Evolutionary conservation across 2,329 filamentous ascomycete species (phyloP).

Genomic region (Grosmannia clavigera): DNA sequence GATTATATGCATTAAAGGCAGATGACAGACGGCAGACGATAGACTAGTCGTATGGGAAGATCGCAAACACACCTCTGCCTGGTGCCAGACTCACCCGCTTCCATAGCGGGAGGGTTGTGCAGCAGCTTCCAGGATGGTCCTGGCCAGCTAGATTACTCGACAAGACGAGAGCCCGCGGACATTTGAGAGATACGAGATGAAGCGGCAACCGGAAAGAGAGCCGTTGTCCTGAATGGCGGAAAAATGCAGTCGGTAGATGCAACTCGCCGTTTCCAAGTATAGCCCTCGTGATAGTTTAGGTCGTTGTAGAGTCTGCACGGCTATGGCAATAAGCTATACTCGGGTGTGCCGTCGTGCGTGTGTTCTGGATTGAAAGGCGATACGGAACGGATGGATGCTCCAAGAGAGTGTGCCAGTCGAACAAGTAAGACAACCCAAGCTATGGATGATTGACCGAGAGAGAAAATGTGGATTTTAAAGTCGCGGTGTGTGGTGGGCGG

Average conservation of each 20-base stretch:
- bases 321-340: background rate
- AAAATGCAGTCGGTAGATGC: background rate
- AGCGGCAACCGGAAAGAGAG: background rate
- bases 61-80: constrained; percentile 24
- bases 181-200: background rate
- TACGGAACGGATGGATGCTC: background rate
- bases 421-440: background rate
- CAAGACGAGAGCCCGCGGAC: background rate
- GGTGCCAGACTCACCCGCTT: constrained; percentile 24
- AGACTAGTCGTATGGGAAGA: background rate
- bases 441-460: background rate
- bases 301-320: background rate
- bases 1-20: background rate
- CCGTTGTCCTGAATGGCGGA: background rate
- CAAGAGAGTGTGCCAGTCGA: background rate
- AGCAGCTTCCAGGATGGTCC: background rate
- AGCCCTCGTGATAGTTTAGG: background rate
- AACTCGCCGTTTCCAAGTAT: background rate
- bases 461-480: constrained; percentile 2
- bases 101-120: constrained; percentile 22
- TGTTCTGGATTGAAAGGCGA: background rate
- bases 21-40: background rate
- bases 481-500: constrained; percentile 4
- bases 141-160: constrained; percentile 7
- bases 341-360: background rate